These are phyloP conservation scores for Hortiboletus campestris DNA, from an alignment of 768 basidiomycete species.

Conservation along the genomic window DNA sequence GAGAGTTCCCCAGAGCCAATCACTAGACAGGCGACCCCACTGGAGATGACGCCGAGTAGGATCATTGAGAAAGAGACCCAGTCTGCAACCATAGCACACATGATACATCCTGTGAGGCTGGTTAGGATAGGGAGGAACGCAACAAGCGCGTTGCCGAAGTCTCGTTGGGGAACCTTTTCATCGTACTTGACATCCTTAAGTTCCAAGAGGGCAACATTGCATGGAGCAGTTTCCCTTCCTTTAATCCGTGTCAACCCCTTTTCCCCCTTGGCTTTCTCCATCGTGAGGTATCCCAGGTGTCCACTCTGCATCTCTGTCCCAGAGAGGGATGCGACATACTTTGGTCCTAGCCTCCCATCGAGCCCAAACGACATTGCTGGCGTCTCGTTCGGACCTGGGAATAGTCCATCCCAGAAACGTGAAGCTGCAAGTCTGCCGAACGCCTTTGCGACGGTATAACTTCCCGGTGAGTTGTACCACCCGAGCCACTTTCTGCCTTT, in stretches of 20 bases:
- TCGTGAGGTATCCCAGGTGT: constrained; percentile 30
- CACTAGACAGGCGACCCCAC: constrained; percentile 28
- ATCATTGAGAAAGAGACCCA: constrained; percentile 35
- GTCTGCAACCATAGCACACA: constrained; percentile 27
- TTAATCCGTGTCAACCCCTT: background rate
- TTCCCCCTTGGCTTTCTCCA: constrained; percentile 14
- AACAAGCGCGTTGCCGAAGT: constrained; percentile 10
- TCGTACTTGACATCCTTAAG: constrained; percentile 24
- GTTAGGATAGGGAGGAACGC: constrained; percentile 23
- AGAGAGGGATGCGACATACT: constrained; percentile 25
- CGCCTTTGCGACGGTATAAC: constrained; percentile 33
- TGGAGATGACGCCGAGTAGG: constrained; percentile 33
- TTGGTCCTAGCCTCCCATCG: constrained; percentile 29
- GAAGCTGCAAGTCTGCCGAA: constrained; percentile 31
- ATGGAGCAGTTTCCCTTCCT: constrained; percentile 19
- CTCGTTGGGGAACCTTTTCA: constrained; percentile 2
- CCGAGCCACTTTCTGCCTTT: constrained; percentile 33
- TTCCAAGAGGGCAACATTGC: constrained; percentile 21
- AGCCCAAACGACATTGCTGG: constrained; percentile 31
- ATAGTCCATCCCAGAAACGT: constrained; percentile 33
- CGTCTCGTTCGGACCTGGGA: constrained; percentile 28
- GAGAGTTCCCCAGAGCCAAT: constrained; percentile 30
- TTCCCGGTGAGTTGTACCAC: constrained; percentile 39
- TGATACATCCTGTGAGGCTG: constrained; percentile 23
- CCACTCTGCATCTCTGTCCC: constrained; percentile 31